Evolutionary conservation across 352 stramenopile species (phyloP).

Genomic region (Phytopythium litorale): DNA sequence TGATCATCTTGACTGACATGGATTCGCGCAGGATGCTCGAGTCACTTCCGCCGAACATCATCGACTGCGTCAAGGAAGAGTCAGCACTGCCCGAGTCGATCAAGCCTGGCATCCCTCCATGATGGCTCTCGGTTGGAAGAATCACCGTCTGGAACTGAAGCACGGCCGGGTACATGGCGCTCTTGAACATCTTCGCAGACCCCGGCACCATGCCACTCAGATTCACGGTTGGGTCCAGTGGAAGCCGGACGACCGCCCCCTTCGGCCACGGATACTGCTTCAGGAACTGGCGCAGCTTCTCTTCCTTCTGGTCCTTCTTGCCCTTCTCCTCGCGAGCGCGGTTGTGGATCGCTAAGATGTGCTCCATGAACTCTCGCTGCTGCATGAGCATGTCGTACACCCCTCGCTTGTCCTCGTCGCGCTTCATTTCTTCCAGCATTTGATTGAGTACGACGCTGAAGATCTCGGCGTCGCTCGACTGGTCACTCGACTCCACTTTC

Average conservation of each 20-base stretch:
- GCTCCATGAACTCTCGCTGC: conserved; percentile 94
- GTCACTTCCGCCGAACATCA: conserved; percentile 50
- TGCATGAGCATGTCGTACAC: conserved; percentile 91
- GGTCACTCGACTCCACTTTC: conserved; percentile 74
- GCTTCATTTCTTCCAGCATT: conserved; percentile 93
- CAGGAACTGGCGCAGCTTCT: conserved; percentile 89
- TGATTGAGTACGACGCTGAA: conserved; percentile 84
- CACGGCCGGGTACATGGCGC: conserved; percentile 96
- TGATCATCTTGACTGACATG: conserved; percentile 67
- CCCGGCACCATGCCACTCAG: conserved; percentile 88
- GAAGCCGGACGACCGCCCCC: conserved; percentile 77
- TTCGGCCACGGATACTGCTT: conserved; percentile 83
- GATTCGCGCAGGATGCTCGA: conserved; percentile 62
- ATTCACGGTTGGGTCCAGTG: conserved; percentile 81
- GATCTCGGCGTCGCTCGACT: conserved; percentile 70
- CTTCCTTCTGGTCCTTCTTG: conserved; percentile 96
- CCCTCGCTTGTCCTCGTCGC: conserved; percentile 84
- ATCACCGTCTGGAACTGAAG: conserved; percentile 93
- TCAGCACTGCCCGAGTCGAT: conserved; percentile 15
- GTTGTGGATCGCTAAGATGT: conserved; percentile 92
- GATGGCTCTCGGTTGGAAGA: conserved; percentile 36
- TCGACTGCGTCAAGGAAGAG: conserved; percentile 31
- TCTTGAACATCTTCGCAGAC: conserved; percentile 97
- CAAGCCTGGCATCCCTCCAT: conserved; percentile 7
- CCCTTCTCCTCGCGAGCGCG: conserved; percentile 91